phyloP scores from a whole-genome alignment of 257 asterid species.

The Cruciata laevipes region DNA sequence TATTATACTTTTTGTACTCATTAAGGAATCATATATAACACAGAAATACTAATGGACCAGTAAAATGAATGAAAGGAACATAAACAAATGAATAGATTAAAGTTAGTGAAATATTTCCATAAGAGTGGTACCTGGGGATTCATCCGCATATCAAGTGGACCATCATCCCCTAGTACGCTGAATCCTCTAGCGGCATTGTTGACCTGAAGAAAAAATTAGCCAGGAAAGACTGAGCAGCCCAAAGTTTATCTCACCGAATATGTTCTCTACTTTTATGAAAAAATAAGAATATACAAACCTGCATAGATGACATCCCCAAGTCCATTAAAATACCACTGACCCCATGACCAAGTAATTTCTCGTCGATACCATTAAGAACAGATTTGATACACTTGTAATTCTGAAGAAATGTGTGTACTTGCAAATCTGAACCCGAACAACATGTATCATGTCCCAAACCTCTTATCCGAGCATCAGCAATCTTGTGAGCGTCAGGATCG shows the following conservation, averaged over 20 bases:
- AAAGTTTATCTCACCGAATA: no score
- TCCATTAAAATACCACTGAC: constrained; percentile 88
- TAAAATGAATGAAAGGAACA: not conserved
- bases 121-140: constrained; percentile 61
- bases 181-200: constrained; percentile 85
- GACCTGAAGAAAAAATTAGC: constrained; percentile 39
- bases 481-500: constrained; percentile 83
- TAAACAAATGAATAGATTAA: not conserved
- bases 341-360: constrained; percentile 33
- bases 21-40: not conserved
- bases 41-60: not conserved
- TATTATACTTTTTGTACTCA: not conserved
- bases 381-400: constrained; percentile 53
- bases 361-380: constrained; percentile 49
- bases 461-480: constrained; percentile 50
- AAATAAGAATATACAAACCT: constrained; percentile 48
- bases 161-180: constrained; percentile 81
- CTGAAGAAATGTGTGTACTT: constrained; percentile 54
- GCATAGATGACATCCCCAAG: constrained; percentile 99
- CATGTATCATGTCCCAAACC: constrained; percentile 26
- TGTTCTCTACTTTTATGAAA: no score
- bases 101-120: not conserved
- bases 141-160: constrained; percentile 99
- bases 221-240: not conserved
- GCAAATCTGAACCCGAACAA: constrained; percentile 28